Base-by-base conservation (phyloP, 805 yeast genomes). In the Kodamaea neixiangensis region DNA sequence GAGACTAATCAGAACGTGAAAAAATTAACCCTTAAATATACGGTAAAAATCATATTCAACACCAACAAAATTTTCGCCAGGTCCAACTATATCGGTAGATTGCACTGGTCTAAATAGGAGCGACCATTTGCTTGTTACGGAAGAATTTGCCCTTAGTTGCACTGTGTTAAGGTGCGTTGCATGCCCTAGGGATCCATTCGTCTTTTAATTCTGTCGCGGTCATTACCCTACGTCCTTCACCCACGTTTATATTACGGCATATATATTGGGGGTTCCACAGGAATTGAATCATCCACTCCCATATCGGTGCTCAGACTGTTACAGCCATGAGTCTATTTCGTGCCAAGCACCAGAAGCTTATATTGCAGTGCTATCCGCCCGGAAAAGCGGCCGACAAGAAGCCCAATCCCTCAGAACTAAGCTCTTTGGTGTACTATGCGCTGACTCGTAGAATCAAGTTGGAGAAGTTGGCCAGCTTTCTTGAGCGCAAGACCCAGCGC, bases 321-420 rank as follows among this genome's bases (percentile, higher is more conserved):
- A 17, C 6, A 15, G 22, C 19, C 44, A 68, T 68, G 71, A 50
- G 68, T 7, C 58, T 81, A 29, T 81, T 55, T 34, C 75, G 77
- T 42, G 88, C 96, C 1, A 92, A 93, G 65, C 98, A 92, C 67
- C 97, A 92, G 68, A 85, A 89, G 62, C 77, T 92, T 61, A 88
- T 94, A 35, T 79, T 87, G 47, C 96, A 89, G 67, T 94, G 98
- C 73, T 93, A 93, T 66, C 98, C 97, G 5, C 81, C 94, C 1
- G 97, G 97, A 1, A 79, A 90, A 54, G 86, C 84, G 6, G 79
- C 80, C 5, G 98, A 92, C 62, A 92, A 92, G 71, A 86, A 87
- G 60, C 96, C 99, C 13, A 92, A 93, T 66, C 83, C 96, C 1
- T 89, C 96, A 17, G 98, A 94, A 66, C 77, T 96, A 44, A 86